Base-by-base conservation (phyloP, 768 basidiomycete genomes). In the Suillus lakei region DNA sequence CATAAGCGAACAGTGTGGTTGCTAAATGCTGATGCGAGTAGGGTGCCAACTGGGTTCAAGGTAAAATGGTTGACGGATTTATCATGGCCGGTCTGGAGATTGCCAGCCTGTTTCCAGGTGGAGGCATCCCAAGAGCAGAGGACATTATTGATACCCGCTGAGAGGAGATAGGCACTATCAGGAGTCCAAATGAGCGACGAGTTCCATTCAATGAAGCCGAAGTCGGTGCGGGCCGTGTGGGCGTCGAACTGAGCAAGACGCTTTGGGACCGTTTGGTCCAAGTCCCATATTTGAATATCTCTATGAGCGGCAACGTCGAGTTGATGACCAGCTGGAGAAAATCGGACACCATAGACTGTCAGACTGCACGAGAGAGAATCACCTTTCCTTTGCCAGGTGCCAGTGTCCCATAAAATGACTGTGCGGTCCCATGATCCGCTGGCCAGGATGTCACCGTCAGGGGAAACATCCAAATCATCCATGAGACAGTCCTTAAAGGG, bases 21-120 rank as follows among this genome's bases (percentile, higher is more conserved):
- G 9, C 65, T 70, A 48, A 76, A 77, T 3, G 69, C 72, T 1
- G 77, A 78, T 0, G 70, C 76, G 51, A 77, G 73, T 23, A 68
- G 68, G 12, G 50, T 68, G 1, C 75, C 76, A 28, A 66, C 60
- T 5, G 30, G 51, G 30, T 54, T 21, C 10, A n/a, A 54, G 1
- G 12, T 21, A 28, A 32, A n/a, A n/a, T n/a, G n/a, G n/a, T n/a
- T 39, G 13, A 15, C 4, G 39, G 10, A 21, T 21, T 54, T 12
- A 10, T 53, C 9, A 21, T 21, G 18, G 18, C 12, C 5, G 1
- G 53, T 32, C 21, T 10, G 12, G 30, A 28, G 5, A 6, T n/a
- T 5, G 5, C 5, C 51, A 30, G 5, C 9, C 30, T 53, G 18
- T 30, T 53, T 30, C 28, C 16, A 53, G 2, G 30, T 32, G 30